Conservation (phyloP, 2,329 filamentous ascomycete species). For the Cordyceps javanica region DNA sequence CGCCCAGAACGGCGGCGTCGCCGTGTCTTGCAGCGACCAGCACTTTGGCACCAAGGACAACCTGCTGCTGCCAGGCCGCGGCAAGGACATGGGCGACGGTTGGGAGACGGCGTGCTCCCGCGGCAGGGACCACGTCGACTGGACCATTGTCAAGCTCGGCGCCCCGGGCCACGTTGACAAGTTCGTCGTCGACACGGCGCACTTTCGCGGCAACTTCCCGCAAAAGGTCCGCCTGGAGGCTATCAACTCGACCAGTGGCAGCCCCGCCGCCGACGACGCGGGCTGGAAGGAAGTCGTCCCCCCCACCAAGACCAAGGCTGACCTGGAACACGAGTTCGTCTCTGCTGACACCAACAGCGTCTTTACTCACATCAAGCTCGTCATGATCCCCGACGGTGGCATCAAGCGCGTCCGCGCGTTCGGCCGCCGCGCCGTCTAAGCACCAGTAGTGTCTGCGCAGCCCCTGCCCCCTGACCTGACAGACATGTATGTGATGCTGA, state of each 20-base stretch:
- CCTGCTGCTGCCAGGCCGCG: constrained; percentile 69
- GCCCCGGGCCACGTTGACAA: constrained; percentile 57
- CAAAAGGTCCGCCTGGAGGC: constrained; percentile 66
- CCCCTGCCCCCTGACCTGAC: neutral
- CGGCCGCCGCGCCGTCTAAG: constrained; percentile 25
- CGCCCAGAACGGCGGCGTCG: constrained; percentile 72
- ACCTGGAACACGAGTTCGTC: constrained; percentile 64
- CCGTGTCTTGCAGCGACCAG: constrained; percentile 71
- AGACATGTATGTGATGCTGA: constrained; percentile 11
- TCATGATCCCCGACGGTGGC: constrained; percentile 88
- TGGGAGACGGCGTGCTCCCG: constrained; percentile 79
- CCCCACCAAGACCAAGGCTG: constrained; percentile 64
- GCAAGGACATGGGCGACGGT: constrained; percentile 81
- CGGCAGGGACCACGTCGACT: constrained; percentile 67
- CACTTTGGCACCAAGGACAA: constrained; percentile 81
- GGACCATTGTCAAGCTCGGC: constrained; percentile 72
- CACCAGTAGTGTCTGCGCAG: neutral
- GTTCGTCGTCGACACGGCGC: constrained; percentile 72
- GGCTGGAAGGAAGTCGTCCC: constrained; percentile 62
- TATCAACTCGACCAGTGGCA: constrained; percentile 48
- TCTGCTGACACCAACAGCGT: constrained; percentile 43
- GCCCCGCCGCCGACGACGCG: constrained; percentile 49
- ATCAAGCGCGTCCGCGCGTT: constrained; percentile 71
- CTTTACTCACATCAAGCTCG: constrained; percentile 81
- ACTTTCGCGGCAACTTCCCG: constrained; percentile 79